These are phyloP conservation scores for Malus fusca DNA, from an alignment of 306 rosid species.

Conservation along the genomic window DNA sequence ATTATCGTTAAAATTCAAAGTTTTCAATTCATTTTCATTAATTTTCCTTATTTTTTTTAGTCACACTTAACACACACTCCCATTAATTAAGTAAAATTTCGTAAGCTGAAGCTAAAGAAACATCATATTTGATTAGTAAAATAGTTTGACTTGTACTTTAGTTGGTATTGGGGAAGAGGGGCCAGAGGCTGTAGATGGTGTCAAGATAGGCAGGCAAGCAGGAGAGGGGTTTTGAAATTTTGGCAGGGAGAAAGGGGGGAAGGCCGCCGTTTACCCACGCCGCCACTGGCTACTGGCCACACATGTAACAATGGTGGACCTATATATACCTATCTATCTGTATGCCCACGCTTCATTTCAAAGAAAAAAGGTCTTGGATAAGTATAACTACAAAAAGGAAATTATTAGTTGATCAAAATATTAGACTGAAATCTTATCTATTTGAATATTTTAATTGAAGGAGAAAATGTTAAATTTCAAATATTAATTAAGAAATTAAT, in stretches of 20 bases:
- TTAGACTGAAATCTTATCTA: too few species aligned
- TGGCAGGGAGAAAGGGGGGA: slow-evolving; percentile 6
- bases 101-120: background rate
- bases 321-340: background rate
- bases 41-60: background rate
- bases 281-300: slow-evolving; percentile 1
- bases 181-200: background rate
- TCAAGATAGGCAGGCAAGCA: background rate
- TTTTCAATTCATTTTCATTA: too few species aligned
- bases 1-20: too few species aligned
- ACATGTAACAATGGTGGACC: slow-evolving; percentile 5
- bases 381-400: background rate
- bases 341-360: background rate
- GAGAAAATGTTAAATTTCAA: too few species aligned
- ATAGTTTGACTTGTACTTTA: background rate
- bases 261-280: background rate
- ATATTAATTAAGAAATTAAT: too few species aligned
- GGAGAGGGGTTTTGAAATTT: background rate
- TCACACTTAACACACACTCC: background rate
- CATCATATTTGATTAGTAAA: background rate
- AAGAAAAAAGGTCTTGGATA: background rate
- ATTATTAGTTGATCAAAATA: too few species aligned
- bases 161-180: background rate
- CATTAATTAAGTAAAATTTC: background rate
- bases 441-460: too few species aligned